These are phyloP conservation scores for Powellomyces hirtus DNA, from an alignment of 192 early-diverging fungal genomes.

Conservation along the genomic window DNA sequence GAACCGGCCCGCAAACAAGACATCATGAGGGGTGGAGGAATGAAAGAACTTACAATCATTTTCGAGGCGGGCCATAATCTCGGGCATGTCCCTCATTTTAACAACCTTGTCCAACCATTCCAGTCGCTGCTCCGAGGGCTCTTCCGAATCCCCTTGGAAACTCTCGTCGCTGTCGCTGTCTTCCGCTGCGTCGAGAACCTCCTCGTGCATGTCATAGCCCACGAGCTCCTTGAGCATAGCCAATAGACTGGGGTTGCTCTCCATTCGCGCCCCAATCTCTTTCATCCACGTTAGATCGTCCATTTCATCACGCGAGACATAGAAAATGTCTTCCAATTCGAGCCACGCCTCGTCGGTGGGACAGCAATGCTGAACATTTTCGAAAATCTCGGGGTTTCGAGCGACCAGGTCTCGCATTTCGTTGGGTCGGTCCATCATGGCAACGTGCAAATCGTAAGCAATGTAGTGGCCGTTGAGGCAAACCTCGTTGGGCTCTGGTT, in stretches of 20 bases:
- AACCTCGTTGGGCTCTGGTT: conserved; percentile 7
- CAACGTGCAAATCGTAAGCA: conserved; percentile 26
- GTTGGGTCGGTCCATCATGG: conserved; percentile 29
- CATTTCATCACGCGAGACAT: conserved; percentile 22
- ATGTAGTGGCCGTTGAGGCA: conserved; percentile 25
- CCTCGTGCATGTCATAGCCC: conserved; percentile 27
- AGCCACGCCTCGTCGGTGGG: conserved; percentile 3
- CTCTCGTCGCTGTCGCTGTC: background rate
- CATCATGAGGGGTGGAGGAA: no score
- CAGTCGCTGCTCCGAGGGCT: background rate
- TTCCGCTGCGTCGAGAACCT: conserved; percentile 12
- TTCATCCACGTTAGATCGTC: conserved; percentile 29
- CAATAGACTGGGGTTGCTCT: conserved; percentile 14
- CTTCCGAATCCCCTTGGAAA: background rate
- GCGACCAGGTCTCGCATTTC: conserved; percentile 27
- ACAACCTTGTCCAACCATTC: conserved; percentile 24
- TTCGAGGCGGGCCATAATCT: conserved; percentile 24
- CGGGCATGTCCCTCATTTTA: conserved; percentile 18
- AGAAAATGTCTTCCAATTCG: conserved; percentile 13
- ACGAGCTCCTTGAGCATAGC: conserved; percentile 23
- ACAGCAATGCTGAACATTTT: conserved; percentile 17
- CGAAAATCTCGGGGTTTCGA: conserved; percentile 20
- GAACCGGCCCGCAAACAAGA: no score
- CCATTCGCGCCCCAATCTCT: conserved; percentile 7
- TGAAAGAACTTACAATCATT: conserved; percentile 14